Conservation (phyloP, 805 yeast species). For the Metschnikowia kunwiensis region DNA sequence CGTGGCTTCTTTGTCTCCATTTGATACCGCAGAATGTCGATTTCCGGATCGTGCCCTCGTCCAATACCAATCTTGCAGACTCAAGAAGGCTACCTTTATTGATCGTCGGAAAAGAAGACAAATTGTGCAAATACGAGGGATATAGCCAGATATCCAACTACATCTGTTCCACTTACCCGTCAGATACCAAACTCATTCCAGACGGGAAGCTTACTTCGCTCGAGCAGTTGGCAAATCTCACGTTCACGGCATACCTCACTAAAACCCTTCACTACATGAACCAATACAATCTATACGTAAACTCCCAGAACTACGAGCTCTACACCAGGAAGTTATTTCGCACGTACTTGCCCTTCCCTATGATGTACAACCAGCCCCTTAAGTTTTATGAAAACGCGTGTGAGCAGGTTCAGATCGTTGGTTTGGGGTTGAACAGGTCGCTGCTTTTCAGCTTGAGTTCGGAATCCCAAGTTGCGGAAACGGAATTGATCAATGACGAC, state of each 20-base stretch:
- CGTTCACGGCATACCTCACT: slow-evolving; percentile 41
- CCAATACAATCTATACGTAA: slow-evolving; percentile 55
- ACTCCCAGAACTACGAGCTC: slow-evolving; percentile 55
- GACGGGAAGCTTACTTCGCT: slow-evolving; percentile 12
- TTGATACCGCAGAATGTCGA: slow-evolving; percentile 15
- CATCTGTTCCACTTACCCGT: slow-evolving; percentile 20
- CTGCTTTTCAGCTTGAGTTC: slow-evolving; percentile 30
- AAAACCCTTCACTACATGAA: slow-evolving; percentile 47
- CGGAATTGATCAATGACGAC: slow-evolving; percentile 28
- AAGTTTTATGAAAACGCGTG: slow-evolving; percentile 39
- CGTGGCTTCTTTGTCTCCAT: slow-evolving; percentile 38
- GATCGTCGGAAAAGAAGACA: slow-evolving; percentile 18
- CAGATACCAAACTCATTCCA: slow-evolving; percentile 13
- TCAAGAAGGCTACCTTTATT: slow-evolving; percentile 51
- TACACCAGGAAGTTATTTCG: slow-evolving; percentile 56
- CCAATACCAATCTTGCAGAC: slow-evolving; percentile 54
- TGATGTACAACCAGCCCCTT: slow-evolving; percentile 69
- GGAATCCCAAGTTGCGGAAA: slow-evolving; percentile 22
- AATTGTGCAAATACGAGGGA: slow-evolving; percentile 35
- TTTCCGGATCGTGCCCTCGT: slow-evolving; percentile 47
- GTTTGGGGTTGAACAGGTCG: slow-evolving; percentile 25
- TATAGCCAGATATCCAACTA: slow-evolving; percentile 34
- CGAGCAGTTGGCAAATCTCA: slow-evolving; percentile 40
- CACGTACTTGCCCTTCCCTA: slow-evolving; percentile 61
- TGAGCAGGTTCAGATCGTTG: slow-evolving; percentile 30